Evolutionary conservation across 78 protist species (phyloP).

Genomic region (Guillardia theta): DNA sequence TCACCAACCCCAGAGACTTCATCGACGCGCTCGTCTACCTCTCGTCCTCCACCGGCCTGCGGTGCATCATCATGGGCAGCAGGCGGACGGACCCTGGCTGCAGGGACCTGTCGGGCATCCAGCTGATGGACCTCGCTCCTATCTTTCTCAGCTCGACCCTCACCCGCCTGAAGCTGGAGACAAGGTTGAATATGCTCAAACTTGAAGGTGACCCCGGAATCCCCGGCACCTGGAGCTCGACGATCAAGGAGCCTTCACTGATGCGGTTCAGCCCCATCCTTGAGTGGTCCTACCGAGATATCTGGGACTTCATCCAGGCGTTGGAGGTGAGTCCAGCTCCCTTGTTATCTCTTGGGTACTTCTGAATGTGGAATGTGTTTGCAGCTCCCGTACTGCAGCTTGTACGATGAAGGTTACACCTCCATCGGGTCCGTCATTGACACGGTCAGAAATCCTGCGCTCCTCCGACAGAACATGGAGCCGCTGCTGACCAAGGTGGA

Average conservation of each 20-base stretch:
- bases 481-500: background rate
- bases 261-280: slow-evolving; percentile 35
- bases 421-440: background rate
- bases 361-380: no score
- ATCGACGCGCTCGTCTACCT: background rate
- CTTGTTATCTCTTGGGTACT: no score
- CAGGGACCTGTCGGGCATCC: background rate
- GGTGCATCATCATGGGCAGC: slow-evolving; percentile 40
- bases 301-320: slow-evolving; percentile 24
- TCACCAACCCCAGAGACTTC: background rate
- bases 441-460: slow-evolving; percentile 25
- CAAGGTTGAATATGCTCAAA: background rate
- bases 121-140: background rate
- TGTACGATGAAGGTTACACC: background rate
- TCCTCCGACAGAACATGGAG: background rate
- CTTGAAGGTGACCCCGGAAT: background rate
- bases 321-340: background rate
- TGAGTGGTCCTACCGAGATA: slow-evolving; percentile 30
- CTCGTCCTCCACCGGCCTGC: background rate
- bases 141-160: background rate
- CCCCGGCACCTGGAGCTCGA: background rate
- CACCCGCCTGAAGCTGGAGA: slow-evolving; percentile 11
- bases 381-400: background rate
- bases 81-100: slow-evolving; percentile 38
- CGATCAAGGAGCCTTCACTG: background rate